phyloP scores from a whole-genome alignment of 2,329 filamentous ascomycete species.

The Scedosporium apiospermum region DNA sequence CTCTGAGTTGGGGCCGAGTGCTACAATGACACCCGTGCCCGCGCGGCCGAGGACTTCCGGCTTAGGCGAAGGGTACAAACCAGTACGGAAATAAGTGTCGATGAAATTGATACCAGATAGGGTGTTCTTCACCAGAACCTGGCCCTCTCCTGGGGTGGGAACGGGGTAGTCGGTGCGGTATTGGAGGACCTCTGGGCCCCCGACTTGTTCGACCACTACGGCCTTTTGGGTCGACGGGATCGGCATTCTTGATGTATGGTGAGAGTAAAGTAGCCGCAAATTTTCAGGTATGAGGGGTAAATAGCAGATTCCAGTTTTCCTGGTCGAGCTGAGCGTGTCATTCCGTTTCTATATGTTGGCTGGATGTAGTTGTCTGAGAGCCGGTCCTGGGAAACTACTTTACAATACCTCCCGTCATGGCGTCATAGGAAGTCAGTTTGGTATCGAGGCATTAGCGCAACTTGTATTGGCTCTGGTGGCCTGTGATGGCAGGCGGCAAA shows the following conservation, averaged over 20 bases:
- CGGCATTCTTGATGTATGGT: background rate
- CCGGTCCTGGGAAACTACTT: too few relatives aligned
- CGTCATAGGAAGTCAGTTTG: too few relatives aligned
- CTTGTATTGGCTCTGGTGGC: too few relatives aligned
- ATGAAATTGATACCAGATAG: background rate
- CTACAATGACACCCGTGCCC: background rate
- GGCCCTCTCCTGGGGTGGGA: background rate
- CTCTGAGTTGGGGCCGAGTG: background rate
- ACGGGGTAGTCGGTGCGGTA: background rate
- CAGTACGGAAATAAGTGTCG: background rate
- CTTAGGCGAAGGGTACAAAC: background rate
- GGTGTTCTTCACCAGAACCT: background rate
- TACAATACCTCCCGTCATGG: too few relatives aligned
- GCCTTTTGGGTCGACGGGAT: background rate
- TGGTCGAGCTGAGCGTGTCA: too few relatives aligned
- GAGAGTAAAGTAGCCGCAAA: background rate
- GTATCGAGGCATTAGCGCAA: too few relatives aligned
- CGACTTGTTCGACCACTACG: background rate
- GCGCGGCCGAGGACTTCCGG: background rate
- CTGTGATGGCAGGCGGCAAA: background rate
- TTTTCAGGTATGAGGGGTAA: too few relatives aligned
- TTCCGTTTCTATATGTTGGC: too few relatives aligned
- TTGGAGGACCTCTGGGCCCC: background rate
- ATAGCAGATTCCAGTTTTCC: too few relatives aligned
- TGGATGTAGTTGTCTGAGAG: too few relatives aligned